Evolutionary conservation across 306 rosid species (phyloP).

Genomic region (Citrullus mucosospermus): DNA sequence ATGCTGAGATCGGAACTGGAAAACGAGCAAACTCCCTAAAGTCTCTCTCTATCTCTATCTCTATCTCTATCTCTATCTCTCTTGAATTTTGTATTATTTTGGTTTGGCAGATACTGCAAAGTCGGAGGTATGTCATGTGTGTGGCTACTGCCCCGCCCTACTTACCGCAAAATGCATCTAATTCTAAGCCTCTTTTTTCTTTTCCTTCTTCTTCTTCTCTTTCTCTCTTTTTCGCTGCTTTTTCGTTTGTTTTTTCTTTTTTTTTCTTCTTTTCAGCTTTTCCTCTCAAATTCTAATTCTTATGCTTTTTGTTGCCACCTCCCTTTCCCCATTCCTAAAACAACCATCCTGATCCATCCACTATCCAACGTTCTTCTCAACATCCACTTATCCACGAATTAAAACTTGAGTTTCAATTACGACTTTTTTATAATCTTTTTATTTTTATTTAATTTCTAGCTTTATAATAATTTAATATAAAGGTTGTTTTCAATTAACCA

Average conservation of each 20-base stretch:
- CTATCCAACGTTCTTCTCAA: not conserved
- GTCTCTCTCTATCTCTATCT: not conserved
- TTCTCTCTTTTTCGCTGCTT: not conserved
- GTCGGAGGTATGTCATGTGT: not conserved
- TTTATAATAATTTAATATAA: too few species aligned
- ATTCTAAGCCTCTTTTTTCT: not conserved
- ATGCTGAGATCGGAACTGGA: constrained; percentile 2
- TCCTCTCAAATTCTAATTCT: not conserved
- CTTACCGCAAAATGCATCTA: not conserved
- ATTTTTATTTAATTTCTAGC: too few species aligned
- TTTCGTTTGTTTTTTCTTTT: too few species aligned
- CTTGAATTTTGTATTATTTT: not conserved
- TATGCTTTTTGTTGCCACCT: not conserved
- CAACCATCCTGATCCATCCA: not conserved
- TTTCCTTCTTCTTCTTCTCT: not conserved
- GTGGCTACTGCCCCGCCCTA: not conserved
- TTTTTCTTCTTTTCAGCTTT: not conserved
- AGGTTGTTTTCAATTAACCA: too few species aligned
- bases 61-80: not conserved
- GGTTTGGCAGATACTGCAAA: not conserved
- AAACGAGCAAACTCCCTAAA: not conserved
- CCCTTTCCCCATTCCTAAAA: not conserved
- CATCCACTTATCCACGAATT: too few species aligned
- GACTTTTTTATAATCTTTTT: too few species aligned
- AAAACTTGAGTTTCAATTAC: too few species aligned